Conservation (phyloP, 169 alveolate genomes). For the Cyclospora cayetanensis region DNA sequence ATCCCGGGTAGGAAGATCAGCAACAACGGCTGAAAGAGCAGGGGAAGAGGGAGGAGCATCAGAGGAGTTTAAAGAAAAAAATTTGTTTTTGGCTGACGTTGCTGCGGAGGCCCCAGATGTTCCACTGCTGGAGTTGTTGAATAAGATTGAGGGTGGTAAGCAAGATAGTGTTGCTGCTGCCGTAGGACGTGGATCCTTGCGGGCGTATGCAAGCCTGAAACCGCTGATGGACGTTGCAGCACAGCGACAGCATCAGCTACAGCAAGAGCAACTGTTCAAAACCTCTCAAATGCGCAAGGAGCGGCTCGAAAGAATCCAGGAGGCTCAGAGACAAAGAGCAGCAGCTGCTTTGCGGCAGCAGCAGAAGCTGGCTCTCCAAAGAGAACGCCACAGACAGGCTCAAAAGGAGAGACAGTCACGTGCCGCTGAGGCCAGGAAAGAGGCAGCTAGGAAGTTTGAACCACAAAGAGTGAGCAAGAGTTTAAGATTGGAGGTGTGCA, state of each 20-base stretch:
- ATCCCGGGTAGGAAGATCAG: background rate
- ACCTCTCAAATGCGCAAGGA: background rate
- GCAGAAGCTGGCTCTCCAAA: background rate
- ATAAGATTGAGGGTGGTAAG: background rate
- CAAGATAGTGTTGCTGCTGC: constrained; percentile 22
- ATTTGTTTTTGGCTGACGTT: background rate
- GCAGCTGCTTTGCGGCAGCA: background rate
- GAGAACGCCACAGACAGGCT: background rate
- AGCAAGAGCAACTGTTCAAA: background rate
- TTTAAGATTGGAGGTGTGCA: background rate
- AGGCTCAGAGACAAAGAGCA: background rate
- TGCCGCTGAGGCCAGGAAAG: background rate
- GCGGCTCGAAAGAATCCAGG: background rate
- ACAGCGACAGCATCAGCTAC: background rate
- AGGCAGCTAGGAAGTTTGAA: background rate
- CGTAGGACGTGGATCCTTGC: background rate
- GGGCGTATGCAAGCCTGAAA: background rate
- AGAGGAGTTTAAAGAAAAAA: background rate
- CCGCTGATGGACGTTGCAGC: background rate
- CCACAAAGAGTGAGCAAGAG: background rate
- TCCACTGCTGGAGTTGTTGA: background rate
- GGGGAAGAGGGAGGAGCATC: background rate
- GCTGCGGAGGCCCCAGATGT: constrained; percentile 10
- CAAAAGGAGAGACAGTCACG: background rate
- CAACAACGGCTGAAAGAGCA: background rate